A percentile compares a stretch with the other conserved stretches of the same genome.
phyloP scores from a whole-genome alignment of 2,329 filamentous ascomycete species.

The Fusarium sp. region DNA sequence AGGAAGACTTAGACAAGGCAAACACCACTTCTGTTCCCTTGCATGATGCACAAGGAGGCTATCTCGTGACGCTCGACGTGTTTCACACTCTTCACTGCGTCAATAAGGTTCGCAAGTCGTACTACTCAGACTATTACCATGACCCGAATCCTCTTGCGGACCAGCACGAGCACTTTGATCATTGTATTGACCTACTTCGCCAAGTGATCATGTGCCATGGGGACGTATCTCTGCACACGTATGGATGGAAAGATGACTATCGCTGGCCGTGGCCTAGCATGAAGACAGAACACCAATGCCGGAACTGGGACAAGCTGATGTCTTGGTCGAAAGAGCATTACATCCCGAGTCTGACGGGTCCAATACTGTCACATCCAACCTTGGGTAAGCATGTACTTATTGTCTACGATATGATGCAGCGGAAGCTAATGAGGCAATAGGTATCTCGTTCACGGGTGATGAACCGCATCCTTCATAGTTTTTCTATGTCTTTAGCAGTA shows the following conservation, averaged over 20 bases:
- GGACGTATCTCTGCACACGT: conserved; percentile 9
- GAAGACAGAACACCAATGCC: conserved; percentile 8
- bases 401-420: too few species aligned
- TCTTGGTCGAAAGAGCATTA: conserved; percentile 9
- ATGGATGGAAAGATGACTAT: conserved; percentile 13
- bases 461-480: background rate
- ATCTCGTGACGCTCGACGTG: conserved; percentile 11
- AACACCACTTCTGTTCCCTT: conserved; percentile 10
- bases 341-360: conserved; percentile 6
- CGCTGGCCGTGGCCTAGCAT: conserved; percentile 19
- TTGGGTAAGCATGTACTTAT: background rate
- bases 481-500: too few species aligned
- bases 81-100: conserved; percentile 16
- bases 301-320: conserved; percentile 13
- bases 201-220: conserved; percentile 19
- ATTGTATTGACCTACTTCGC: conserved; percentile 15
- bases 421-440: background rate
- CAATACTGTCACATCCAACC: conserved; percentile 6
- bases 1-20: conserved; percentile 8
- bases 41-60: conserved; percentile 1
- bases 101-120: conserved; percentile 8
- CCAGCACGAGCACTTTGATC: conserved; percentile 15
- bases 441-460: background rate
- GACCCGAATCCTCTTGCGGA: conserved; percentile 13
- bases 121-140: conserved; percentile 14